Percentiles rank a stretch among this genome's conserved stretches.
Conservation (phyloP, 441 rosid genomes). For the Brassica hybrid region DNA sequence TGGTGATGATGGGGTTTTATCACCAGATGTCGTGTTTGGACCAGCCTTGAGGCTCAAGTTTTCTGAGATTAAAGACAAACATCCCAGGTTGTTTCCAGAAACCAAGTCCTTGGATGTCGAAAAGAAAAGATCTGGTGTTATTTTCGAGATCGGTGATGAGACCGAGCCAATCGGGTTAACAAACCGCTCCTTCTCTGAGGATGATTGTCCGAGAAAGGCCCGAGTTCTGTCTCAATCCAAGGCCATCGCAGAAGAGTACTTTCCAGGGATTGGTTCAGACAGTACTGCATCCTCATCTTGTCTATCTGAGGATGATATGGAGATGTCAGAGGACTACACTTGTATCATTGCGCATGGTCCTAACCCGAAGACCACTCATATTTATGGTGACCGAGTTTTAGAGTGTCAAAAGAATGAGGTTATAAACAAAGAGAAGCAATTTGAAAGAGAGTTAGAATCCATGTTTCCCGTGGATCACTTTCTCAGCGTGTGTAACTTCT, state of each 20-base stretch:
- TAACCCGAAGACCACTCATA: conserved; percentile 82
- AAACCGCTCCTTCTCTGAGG: conserved; percentile 45
- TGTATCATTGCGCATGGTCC: conserved; percentile 85
- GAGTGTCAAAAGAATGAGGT: conserved; percentile 52
- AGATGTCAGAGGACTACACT: conserved; percentile 81
- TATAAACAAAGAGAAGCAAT: neutral
- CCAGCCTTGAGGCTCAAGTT: conserved; percentile 58
- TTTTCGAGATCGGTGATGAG: conserved; percentile 70
- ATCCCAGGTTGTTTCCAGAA: conserved; percentile 44
- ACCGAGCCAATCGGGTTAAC: neutral
- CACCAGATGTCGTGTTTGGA: conserved; percentile 52
- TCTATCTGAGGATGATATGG: conserved; percentile 70
- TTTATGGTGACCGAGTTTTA: conserved; percentile 77
- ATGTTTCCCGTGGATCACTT: conserved; percentile 47
- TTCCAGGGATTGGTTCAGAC: conserved; percentile 18
- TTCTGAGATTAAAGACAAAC: conserved; percentile 39
- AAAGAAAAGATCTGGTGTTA: conserved; percentile 60
- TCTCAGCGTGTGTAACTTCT: conserved; percentile 72
- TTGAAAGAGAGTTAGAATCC: conserved; percentile 19
- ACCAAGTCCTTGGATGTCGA: conserved; percentile 52
- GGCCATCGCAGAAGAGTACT: neutral
- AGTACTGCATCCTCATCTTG: conserved; percentile 27
- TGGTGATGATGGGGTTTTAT: conserved; percentile 45
- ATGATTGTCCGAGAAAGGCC: conserved; percentile 32
- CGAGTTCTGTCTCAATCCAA: conserved; percentile 25